Percentiles rank a stretch among this genome's conserved stretches.
phyloP scores from a whole-genome alignment of 768 basidiomycete genomes.

The Tricholoma sp. region DNA sequence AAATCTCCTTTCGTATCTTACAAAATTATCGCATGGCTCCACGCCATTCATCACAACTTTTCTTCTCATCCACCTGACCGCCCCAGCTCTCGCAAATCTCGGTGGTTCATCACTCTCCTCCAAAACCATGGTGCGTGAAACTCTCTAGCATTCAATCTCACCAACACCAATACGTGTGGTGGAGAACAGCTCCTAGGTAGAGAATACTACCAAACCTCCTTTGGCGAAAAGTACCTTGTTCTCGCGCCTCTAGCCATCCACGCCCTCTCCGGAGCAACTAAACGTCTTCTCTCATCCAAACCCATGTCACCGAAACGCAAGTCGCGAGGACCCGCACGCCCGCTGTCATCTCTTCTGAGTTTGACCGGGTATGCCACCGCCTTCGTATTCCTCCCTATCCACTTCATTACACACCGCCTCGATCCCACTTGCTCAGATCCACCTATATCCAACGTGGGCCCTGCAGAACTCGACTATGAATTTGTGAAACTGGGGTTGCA shows the following conservation, averaged over 20 bases:
- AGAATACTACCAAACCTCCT: conserved; percentile 77
- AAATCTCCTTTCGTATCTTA: conserved; percentile 14
- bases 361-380: conserved; percentile 59
- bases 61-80: conserved; percentile 71
- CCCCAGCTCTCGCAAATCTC: conserved; percentile 65
- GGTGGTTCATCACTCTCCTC: conserved; percentile 68
- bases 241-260: conserved; percentile 65
- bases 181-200: conserved; percentile 62
- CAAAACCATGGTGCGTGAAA: conserved; percentile 60
- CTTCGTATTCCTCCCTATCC: conserved; percentile 58
- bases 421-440: conserved; percentile 39
- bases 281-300: conserved; percentile 44
- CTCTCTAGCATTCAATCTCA: neutral
- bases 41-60: conserved; percentile 77
- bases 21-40: conserved; percentile 58
- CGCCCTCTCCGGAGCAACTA: conserved; percentile 48
- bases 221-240: conserved; percentile 65
- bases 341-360: conserved; percentile 41
- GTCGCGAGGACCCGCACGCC: conserved; percentile 20
- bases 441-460: conserved; percentile 58
- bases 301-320: conserved; percentile 18
- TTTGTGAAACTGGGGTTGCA: conserved; percentile 72
- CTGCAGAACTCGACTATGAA: conserved; percentile 77
- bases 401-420: conserved; percentile 64
- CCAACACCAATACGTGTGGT: neutral